phyloP scores from a whole-genome alignment of 2,329 filamentous ascomycete genomes.

The Aspergillus texensis region DNA sequence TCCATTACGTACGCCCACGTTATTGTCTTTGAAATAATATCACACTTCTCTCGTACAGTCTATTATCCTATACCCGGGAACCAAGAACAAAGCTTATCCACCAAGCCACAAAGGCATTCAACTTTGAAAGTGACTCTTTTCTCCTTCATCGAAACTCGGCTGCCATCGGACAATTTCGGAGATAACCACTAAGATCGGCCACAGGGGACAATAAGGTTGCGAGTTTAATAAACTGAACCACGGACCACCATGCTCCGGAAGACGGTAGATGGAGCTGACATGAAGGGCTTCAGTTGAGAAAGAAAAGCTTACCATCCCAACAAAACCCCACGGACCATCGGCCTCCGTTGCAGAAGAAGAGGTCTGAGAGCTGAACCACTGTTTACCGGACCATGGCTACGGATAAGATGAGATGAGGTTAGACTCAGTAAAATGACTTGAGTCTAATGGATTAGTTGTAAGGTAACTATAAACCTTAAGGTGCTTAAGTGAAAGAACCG shows the following conservation, averaged over 20 bases:
- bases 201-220: not conserved
- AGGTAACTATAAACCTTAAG: not conserved
- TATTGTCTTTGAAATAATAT: not conserved
- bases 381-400: not conserved
- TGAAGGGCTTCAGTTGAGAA: not conserved
- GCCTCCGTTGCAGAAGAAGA: not conserved
- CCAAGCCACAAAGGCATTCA: not conserved
- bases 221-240: not conserved
- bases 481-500: not conserved
- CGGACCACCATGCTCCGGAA: not conserved
- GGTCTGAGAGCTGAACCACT: not conserved
- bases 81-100: not conserved
- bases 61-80: not conserved
- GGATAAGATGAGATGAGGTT: not conserved
- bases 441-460: not conserved
- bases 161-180: not conserved
- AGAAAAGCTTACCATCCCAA: not conserved
- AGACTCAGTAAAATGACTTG: not conserved
- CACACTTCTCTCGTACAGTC: not conserved
- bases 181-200: not conserved
- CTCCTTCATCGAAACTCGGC: not conserved
- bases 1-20: not conserved
- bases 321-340: not conserved
- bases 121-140: not conserved
- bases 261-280: not conserved